Evolutionary conservation across 2,329 filamentous ascomycete species (phyloP), one percentile per base, ranked within the genome.

Genomic region (Fusarium sp.): DNA sequence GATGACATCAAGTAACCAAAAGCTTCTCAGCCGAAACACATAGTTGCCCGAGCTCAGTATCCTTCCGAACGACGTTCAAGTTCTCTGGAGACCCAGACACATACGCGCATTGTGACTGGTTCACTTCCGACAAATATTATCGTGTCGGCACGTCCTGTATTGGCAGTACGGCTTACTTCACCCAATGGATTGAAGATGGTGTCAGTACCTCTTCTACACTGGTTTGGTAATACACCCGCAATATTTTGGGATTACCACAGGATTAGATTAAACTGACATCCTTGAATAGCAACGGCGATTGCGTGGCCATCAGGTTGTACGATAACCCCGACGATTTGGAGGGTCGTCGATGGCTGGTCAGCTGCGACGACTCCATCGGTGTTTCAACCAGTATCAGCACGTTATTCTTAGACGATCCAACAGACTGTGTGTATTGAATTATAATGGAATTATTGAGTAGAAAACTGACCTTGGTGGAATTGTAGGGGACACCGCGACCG

Each of bases 401-500:
- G 14, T 18, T 49, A 18, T 49, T 33, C 22, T 6, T 3, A 1
- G 47, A 49, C 3, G 0, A 13, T 13, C 47, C 47, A 1, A n/a
- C 1, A 49, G 22, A n/a, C 0, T 49, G 47, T 49, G 3, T 18
- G 47, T n/a, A 2, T 2, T 4, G 3, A 7, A 18, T 1, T n/a
- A 17, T 6, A n/a, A 3, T 33, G 28, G 20, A 5, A 9, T 0
- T 18, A 3, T 13, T 17, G 47, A 8, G 17, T 0, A 7, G 0
- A 3, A 11, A 3, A 18, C 5, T 49, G 7, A 49, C 28, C 1
- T n/a, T 18, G 11, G 5, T n/a, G 20, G 7, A 12, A 18, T 5
- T 9, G 3, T 7, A 49, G 47, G 47, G 47, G 10, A 49, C 5
- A 49, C 47, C 3, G 4, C 10, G 15, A 49, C 28, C 22, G 28